phyloP scores from a whole-genome alignment of 2,329 filamentous ascomycete species.

The Phaeosphaeriaceae sp. region DNA sequence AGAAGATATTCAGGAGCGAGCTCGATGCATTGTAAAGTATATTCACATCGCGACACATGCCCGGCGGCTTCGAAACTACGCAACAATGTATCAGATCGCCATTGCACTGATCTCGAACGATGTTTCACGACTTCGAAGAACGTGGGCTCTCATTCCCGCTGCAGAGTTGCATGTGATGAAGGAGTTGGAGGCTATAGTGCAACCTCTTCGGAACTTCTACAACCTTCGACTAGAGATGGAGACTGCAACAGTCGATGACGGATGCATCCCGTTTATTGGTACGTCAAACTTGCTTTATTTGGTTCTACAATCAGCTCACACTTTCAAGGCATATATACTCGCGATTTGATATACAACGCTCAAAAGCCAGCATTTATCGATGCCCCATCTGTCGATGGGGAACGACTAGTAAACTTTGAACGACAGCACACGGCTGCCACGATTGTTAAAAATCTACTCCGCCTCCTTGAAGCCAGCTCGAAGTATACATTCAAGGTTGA shows the following conservation, averaged over 20 bases:
- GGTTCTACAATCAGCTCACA: conserved; percentile 14
- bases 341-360: conserved; percentile 81
- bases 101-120: conserved; percentile 79
- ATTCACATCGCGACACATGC: conserved; percentile 82
- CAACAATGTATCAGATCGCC: conserved; percentile 80
- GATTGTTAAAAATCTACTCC: conserved; percentile 78
- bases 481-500: conserved; percentile 76
- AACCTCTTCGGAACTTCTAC: conserved; percentile 79
- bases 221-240: conserved; percentile 83
- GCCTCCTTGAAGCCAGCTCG: conserved; percentile 79
- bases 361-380: conserved; percentile 79
- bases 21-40: conserved; percentile 77
- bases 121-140: conserved; percentile 69
- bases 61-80: conserved; percentile 78
- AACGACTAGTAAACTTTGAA: conserved; percentile 82
- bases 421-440: conserved; percentile 76
- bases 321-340: conserved; percentile 69
- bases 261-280: conserved; percentile 84
- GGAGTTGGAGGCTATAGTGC: conserved; percentile 74
- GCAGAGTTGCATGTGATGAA: conserved; percentile 69
- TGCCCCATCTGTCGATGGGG: conserved; percentile 62
- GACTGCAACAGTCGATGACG: conserved; percentile 65
- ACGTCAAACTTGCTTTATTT: conserved; percentile 48
- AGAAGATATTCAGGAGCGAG: conserved; percentile 72
- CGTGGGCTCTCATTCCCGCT: conserved; percentile 73